phyloP scores from a whole-genome alignment of 23 red algal species.

The Gracilaria gracilis region DNA sequence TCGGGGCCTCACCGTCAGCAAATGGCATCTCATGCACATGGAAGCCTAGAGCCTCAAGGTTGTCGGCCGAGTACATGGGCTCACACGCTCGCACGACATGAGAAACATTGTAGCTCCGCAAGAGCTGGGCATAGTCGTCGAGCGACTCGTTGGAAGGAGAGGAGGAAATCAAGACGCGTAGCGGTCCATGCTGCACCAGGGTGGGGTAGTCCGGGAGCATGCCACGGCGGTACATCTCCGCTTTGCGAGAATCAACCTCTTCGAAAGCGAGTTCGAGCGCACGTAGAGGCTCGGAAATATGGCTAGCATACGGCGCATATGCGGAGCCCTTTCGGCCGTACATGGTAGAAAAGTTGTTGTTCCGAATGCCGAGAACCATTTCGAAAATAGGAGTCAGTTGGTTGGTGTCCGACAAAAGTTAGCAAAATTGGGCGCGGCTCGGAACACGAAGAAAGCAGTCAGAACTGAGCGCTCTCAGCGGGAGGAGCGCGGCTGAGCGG shows the following conservation, averaged over 20 bases:
- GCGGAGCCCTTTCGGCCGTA: conserved; percentile 27
- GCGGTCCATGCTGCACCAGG: conserved; percentile 46
- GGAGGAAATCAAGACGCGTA: conserved; percentile 47
- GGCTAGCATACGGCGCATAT: not conserved
- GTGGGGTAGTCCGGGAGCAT: conserved; percentile 48
- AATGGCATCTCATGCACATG: conserved; percentile 41
- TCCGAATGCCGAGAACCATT: conserved; percentile 10
- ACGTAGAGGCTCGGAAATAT: conserved; percentile 30
- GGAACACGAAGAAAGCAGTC: not conserved
- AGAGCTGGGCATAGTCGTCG: conserved; percentile 20
- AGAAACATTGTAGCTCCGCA: conserved; percentile 51
- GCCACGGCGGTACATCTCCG: conserved; percentile 59
- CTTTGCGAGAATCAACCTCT: conserved; percentile 53
- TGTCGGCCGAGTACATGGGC: conserved; percentile 37
- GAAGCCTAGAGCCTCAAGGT: conserved; percentile 24
- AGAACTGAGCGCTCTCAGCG: not conserved
- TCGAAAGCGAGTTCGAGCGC: conserved; percentile 53
- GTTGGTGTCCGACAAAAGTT: not conserved
- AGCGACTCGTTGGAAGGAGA: conserved; percentile 31
- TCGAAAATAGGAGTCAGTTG: not conserved
- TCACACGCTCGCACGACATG: conserved; percentile 67
- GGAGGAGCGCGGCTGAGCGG: not conserved
- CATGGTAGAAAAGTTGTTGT: conserved; percentile 28
- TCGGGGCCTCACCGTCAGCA: conserved; percentile 55
- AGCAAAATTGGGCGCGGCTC: not conserved